Base-by-base conservation (phyloP, 805 yeast species). In the Candida silvicultrix region DNA sequence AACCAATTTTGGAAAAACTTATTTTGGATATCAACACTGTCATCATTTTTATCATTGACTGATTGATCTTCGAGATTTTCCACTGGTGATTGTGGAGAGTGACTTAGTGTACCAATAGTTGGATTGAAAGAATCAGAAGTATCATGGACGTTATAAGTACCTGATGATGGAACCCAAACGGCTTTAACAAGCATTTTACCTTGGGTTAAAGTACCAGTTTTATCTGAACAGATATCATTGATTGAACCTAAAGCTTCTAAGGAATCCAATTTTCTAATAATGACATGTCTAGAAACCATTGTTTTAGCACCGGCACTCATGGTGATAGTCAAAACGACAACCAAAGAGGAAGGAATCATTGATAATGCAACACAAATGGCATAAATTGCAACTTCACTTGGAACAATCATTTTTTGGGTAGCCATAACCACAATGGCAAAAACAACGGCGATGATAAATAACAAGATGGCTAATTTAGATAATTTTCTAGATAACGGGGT, bases 341-440 rank as follows among this genome's bases (percentile, higher is more conserved):
- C 83, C 55, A 85, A 71, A 0, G 90, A 81, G 3, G 89, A 84
- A 3, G 94, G 94, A 52, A 85, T 85, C 89, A 85, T 85, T 5
- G 90, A 80, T 41, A 85, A 68, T 0, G 57, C 86, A 41, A 85
- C 90, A 67, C 95, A 88, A 57, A 89, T 83, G 22, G 96, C 96
- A 60, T 88, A 88, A 42, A 88, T 81, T 14, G 95, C 95, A 34
- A 88, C 94, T 54, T 87, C 89, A 46, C 73, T 77, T 53, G 78
- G 81, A n/a, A 88, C 95, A 12, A 68, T 57, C 64, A 87, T 81
- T 49, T 75, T 75, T 65, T 88, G 95, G 10, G 94, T 79, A 2
- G 82, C 95, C 95, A 88, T 84, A 4, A 86, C 95, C 18, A 89
- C 79, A 47, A 89, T 81, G 1, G 96, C 96, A 59, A 87, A 83